Evolutionary conservation across 2,329 filamentous ascomycete genomes (phyloP), one percentile per base, ranked within the genome.

Genomic region (Pseudogymnoascus sp.): DNA sequence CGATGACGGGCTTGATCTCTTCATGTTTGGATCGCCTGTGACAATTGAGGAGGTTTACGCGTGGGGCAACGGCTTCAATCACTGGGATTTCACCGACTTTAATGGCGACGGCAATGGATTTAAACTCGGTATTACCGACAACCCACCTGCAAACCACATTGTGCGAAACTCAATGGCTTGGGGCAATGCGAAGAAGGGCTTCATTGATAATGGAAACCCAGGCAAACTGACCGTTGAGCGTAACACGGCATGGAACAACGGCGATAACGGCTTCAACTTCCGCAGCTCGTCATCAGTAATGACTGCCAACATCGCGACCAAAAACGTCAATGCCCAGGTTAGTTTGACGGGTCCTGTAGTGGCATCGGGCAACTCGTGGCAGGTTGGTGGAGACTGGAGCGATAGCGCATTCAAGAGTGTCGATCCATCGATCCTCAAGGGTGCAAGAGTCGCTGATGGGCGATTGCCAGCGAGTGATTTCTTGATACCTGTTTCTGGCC

Each of bases 101-200:
- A 69, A 74, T 21, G 77, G 77, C 15, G 77, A 80, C 58, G 78
- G 78, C 35, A 80, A 80, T 65, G 76, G 78, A 13, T 78, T 79
- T 74, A 79, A 80, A 69, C 74, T 80, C 3, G 76, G 77, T 27
- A 74, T 74, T 31, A 70, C 69, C 48, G 69, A 74, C 48, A 72
- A 71, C 2, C 73, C 68, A 9, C 68, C 77, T 0, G 77, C 76
- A 0, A 72, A 77, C 68, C 78, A 80, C 63, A 70, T 77, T 39
- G 66, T 79, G 60, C 73, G 70, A 58, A 80, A 80, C 71, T 75
- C 70, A 65, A 77, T 79, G 25, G 74, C 78, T 5, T 80, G 78
- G 65, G 63, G 68, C 45, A 80, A 80, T 64, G 71, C 70, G 0
- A 73, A 72, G 39, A 77, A 78, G 62, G 78, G 78, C 0, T 79